Evolutionary conservation across 2,329 filamentous ascomycete species (phyloP), one percentile per base, ranked within the genome.

Genomic region (Fonsecaea pedrosoi): DNA sequence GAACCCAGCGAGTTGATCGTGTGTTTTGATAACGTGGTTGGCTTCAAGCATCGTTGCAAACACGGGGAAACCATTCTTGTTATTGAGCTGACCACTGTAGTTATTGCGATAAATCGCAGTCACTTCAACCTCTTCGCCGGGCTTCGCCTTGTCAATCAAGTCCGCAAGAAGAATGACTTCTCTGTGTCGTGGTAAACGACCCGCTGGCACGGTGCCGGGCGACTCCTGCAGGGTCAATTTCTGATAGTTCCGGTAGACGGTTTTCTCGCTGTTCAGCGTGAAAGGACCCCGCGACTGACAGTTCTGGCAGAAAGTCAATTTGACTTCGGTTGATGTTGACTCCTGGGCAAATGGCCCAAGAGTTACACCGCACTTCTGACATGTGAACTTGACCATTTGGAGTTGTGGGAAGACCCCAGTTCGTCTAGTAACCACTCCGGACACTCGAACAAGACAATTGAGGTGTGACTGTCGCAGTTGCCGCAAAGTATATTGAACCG

Each of bases 381-480:
- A 99, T 81, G 97, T 92, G 76, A 99, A 98, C 81, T 97, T 97
- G 81, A 99, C 92, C 78, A 98, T 97, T 79, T 98, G 98, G 68
- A 99, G 84, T 81, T 99, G 95, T 2, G 95, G 95, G 78, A 99
- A 99, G 56, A 99, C 96, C 64, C 95, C 95, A 32, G 90, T 96
- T 72, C 95, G 88, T 70, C 95, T 89, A 38, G 95, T 99, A 34
- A 99, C 95, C 4, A 99, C 95, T 72, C 95, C 95, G 73, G 91
- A 94, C 62, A 99, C 95, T 61, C 94, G 90, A 45, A 99, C 92
- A 53, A 99, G 85, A 74, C 94, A 97, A 84, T 99, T 99, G 67
- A 99, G 86, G 76, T 99, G 96, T 3, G 90, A 92, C 80, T 99
- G 95, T 68, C 95, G 92, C 54, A 99, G 86, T 78, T 99, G 94